Evolutionary conservation across 2,329 filamentous ascomycete genomes (phyloP).

Genomic region (Aspergillus quadrilineatus): DNA sequence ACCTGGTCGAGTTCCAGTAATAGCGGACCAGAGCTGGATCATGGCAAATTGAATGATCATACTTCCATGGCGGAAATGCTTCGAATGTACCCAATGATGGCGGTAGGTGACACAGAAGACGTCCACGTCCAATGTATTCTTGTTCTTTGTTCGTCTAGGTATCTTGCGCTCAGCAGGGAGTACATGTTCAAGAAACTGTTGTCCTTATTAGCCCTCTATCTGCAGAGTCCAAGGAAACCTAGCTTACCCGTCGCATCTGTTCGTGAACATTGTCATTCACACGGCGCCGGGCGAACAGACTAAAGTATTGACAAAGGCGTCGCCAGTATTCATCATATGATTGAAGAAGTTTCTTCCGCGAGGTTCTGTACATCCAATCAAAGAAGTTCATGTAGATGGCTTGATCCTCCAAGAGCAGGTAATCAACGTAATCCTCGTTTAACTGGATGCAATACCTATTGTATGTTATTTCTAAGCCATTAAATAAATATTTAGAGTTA

Average conservation of each 20-base stretch:
- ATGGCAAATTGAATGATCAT: conserved; percentile 25
- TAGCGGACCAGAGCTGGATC: conserved; percentile 26
- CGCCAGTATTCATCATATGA: conserved; percentile 28
- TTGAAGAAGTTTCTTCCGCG: conserved; percentile 22
- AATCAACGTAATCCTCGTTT: conserved; percentile 25
- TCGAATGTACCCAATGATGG: conserved; percentile 27
- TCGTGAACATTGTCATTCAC: conserved; percentile 21
- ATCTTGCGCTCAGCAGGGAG: conserved; percentile 21
- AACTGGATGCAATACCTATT: conserved; percentile 28
- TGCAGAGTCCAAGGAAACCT: conserved; percentile 1
- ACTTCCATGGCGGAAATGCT: conserved; percentile 20
- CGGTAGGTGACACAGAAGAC: conserved; percentile 24
- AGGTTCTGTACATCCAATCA: conserved; percentile 28
- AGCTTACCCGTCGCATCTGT: conserved; percentile 26
- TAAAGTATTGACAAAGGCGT: conserved; percentile 22
- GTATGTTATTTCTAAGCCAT: neutral
- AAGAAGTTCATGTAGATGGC: conserved; percentile 29
- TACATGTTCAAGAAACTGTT: conserved; percentile 26
- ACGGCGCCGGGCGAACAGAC: conserved; percentile 23
- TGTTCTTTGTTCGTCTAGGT: conserved; percentile 21
- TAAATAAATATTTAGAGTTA: neutral
- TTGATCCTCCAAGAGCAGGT: conserved; percentile 22
- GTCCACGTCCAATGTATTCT: conserved; percentile 24
- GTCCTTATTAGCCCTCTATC: conserved; percentile 3
- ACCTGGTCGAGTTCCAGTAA: conserved; percentile 19